Evolutionary conservation across 371 early-diverging fungal genomes (phyloP), one percentile per base, ranked within the genome.

Genomic region (Actinomucor elegans): DNA sequence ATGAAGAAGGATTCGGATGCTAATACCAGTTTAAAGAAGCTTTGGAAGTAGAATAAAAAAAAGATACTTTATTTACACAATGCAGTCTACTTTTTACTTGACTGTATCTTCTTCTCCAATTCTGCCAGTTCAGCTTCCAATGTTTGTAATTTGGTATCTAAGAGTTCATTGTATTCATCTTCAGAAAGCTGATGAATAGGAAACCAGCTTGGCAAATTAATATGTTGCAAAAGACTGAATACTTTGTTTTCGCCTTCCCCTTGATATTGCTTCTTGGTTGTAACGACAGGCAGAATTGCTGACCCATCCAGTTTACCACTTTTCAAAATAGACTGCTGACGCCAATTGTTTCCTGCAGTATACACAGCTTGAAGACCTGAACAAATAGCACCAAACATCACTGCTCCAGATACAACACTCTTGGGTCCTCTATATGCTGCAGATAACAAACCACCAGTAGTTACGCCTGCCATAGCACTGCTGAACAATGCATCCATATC

Each of bases 1-100:
- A 90, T 97, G 92, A 97, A 97, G 95, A 96, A 97, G 83, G 98
- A 97, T 67, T 90, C 93, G 62, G 97, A 97, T 69, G 87, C 86
- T 69, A 96, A 97, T 81, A 94, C 94, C 73, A 89, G 90, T 76
- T 84, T 98, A 64, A 90, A 91, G 81, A 98, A 98, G 76, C 86
- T 98, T 46, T 98, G 95, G 93, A 98, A 98, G 83, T 98, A 88
- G 68, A 66, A 26, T 42, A 45, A 29, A 44, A 50, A 49, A 37
- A 48, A 27, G 29, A 44, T 23, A 44, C 7, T 42, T 49, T 56
- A 35, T 32, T 32, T 40, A n/a, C n/a, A n/a, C n/a, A n/a, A n/a
- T n/a, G n/a, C n/a, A n/a, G n/a, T n/a, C n/a, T n/a, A n/a, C 33
- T 44, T 33, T 24, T 23, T 58, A 43, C 20, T 59, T 62, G 57